phyloP scores from a whole-genome alignment of 202 grass and related monocot genomes.

The Brachypodium distachyon region DNA sequence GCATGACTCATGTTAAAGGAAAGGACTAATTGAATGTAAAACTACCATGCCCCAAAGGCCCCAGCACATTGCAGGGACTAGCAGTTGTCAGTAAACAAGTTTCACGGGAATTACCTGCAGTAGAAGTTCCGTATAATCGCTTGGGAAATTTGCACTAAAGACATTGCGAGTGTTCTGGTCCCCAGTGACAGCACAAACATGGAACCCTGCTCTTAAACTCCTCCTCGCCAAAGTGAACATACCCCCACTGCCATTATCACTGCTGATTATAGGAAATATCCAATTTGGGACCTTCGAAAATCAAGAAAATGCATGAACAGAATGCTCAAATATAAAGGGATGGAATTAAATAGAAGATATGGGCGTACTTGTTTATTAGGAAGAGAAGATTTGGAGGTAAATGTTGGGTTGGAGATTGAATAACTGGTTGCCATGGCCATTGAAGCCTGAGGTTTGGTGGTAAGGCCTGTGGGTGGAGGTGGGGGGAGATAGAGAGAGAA shows the following conservation, averaged over 20 bases:
- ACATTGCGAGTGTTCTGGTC: constrained; percentile 28
- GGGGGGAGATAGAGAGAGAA: background rate
- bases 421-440: constrained; percentile 36
- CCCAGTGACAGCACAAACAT: constrained; percentile 34
- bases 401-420: constrained; percentile 19
- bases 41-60: background rate
- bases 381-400: constrained; percentile 1
- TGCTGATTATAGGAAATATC: constrained; percentile 13
- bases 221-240: background rate
- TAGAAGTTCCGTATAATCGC: constrained; percentile 67
- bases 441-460: background rate
- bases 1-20: background rate
- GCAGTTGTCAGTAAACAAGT: background rate
- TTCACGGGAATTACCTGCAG: constrained; percentile 48
- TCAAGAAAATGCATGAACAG: background rate
- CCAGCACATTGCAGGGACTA: background rate
- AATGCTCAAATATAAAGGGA: background rate
- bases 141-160: constrained; percentile 59
- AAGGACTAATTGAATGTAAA: background rate
- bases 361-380: constrained; percentile 26
- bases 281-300: constrained; percentile 22
- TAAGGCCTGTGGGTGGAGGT: background rate
- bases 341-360: background rate
- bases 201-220: constrained; percentile 16
- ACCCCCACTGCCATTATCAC: background rate